Evolutionary conservation across 139 green algal genomes (phyloP), one percentile per base, ranked within the genome.

Genomic region (Chlamydomonas eustigma): DNA sequence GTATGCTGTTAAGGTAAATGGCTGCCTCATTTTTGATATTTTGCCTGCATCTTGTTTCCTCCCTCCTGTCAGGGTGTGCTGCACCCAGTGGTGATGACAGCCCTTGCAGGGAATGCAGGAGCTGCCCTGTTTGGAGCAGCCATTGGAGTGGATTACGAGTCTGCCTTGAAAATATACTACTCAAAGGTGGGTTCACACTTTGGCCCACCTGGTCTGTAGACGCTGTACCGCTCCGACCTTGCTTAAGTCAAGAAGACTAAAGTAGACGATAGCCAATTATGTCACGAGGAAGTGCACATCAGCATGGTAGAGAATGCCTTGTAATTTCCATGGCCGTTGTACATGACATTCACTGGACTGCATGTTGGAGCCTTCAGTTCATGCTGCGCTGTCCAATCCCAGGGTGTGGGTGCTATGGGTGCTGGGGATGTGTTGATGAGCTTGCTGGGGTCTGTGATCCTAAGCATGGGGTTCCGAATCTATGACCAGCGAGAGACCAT

Each of bases 371-470:
- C n/a, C n/a, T n/a, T n/a, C 12, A 31, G 52, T 68, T 28, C 52
- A 68, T 68, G 52, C 44, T 58, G 44, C 66, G 24, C 28, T 44
- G 33, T 50, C 8, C 28, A 31, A 8, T 5, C 6, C 6, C 81
- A 91, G 86, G 77, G 76, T 51, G 66, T 36, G 18, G 84, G 76
- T 4, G 39, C 79, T 31, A 80, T 88, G 78, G 92, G 91, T 31
- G 88, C 90, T 0, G 93, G 93, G 12, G 86, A 95, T 82, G 71
- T 92, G 36, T 81, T 97, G 68, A 95, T 97, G 87, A 84, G 69
- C 37, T 92, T 97, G 66, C 85, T 97, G 67, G 92, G 92, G 25
- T 82, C 88, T 3, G 91, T 97, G 51, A 94, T 97, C 80, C 83
- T 97, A 8, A 88, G 70, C 76, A 97, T 97, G 76, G 93, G 89